A percentile compares a stretch with the other conserved stretches of the same genome.
Conservation (phyloP, 192 early-diverging fungal species). For the Mortierella hygrophila region DNA sequence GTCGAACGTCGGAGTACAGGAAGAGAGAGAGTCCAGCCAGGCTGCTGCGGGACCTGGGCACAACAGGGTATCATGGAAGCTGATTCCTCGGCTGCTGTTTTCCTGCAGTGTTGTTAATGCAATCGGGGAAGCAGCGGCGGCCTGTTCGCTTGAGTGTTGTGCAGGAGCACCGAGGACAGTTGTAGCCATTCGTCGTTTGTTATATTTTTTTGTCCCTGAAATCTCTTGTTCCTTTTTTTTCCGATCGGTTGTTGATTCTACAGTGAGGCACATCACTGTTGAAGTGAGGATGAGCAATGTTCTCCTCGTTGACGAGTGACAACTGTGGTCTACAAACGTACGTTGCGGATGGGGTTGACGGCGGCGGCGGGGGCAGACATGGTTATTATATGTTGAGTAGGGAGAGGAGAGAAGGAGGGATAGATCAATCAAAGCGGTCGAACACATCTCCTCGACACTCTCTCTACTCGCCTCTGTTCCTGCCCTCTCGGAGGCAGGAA, state of each 20-base stretch:
- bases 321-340: constrained; percentile 16
- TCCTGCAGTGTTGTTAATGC: background rate
- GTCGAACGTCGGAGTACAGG: too few relatives aligned
- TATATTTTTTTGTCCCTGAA: constrained; percentile 6
- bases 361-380: constrained; percentile 45
- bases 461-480: background rate
- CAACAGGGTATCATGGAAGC: too few relatives aligned
- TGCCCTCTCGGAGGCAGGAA: background rate
- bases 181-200: background rate
- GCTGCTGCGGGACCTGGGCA: too few relatives aligned
- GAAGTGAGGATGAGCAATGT: background rate
- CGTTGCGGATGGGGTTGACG: constrained; percentile 52
- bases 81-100: too few relatives aligned
- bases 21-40: too few relatives aligned
- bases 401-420: constrained; percentile 20
- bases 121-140: background rate
- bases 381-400: constrained; percentile 23
- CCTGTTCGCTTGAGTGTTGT: background rate
- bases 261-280: background rate
- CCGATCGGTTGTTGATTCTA: background rate
- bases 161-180: background rate
- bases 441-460: background rate
- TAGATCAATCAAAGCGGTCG: background rate
- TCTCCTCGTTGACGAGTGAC: too few relatives aligned
- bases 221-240: background rate